Evolutionary conservation across 2,329 filamentous ascomycete genomes (phyloP), one percentile per base, ranked within the genome.

Genomic region (Trichophyton benhamiae): DNA sequence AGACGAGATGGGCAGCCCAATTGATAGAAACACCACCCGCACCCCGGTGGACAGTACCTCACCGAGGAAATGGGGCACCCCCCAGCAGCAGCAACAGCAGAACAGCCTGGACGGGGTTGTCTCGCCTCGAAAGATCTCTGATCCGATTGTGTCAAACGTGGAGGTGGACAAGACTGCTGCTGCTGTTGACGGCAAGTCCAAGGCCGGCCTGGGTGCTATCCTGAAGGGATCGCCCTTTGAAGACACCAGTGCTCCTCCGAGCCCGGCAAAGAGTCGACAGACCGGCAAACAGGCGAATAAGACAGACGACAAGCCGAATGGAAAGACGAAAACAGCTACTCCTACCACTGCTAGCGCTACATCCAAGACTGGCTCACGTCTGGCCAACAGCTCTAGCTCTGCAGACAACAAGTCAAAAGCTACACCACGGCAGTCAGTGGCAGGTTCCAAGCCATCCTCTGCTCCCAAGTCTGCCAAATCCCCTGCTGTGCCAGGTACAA

Each of bases 201-300:
- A 61, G 38, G 53, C 60, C 36, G 63, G 65, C 30, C 60, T 69
- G 36, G 68, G 69, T 17, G 65, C 61, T 20, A 71, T 70, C 46
- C 60, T 70, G 61, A 71, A 71, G 63, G 69, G 69, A n/a, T 70
- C 69, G 17, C 64, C 69, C 6, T 70, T 70, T 58, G 66, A 67
- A 42, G 64, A 66, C 36, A 62, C 64, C 44, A 62, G 38, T 22
- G 38, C 49, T 6, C 27, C 48, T 22, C 46, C 59, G 15, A 55
- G 52, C 13, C 52, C 52, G 52, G 52, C 52, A 15, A 55, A 55
- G 52, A 15, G 30, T 6, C 25, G 33, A n/a, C 20, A 20, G 60
- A 25, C 38, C 44, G 33, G 33, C 7, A 33, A 13, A 52, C 46
- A 52, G 46, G 11, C 13, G 36, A 58, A 44, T 36, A 58, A 58